Evolutionary conservation across 352 stramenopile genomes (phyloP).

Genomic region (Globisporangium perplexum): DNA sequence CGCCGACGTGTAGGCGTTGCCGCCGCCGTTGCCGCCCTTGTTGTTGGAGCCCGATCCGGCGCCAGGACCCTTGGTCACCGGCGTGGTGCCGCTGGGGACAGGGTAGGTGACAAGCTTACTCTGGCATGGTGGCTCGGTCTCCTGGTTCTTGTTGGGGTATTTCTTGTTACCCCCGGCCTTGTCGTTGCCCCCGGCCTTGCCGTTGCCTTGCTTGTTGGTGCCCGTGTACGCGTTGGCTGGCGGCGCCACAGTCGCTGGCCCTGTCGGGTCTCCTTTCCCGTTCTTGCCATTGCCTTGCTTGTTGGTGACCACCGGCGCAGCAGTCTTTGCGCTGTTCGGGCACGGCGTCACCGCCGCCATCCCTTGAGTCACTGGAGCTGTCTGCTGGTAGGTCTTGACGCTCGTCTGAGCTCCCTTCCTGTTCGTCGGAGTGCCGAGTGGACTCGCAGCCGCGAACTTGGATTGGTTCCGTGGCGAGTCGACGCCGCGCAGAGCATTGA

Average conservation of each 20-base stretch:
- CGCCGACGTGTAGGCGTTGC: background rate
- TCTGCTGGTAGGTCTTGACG: slow-evolving; percentile 6
- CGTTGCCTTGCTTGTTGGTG: background rate
- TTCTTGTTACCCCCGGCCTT: background rate
- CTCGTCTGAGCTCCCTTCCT: slow-evolving; percentile 4
- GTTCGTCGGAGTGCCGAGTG: slow-evolving; percentile 15
- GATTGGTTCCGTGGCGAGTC: slow-evolving; percentile 26
- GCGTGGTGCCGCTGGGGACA: too few relatives aligned
- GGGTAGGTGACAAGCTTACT: too few relatives aligned
- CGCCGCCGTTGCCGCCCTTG: slow-evolving; percentile 1
- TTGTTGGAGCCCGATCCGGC: background rate
- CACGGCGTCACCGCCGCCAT: background rate
- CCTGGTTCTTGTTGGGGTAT: background rate
- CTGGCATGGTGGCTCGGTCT: too few relatives aligned
- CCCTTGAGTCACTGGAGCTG: background rate
- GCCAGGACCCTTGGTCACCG: too few relatives aligned
- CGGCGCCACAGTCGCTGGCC: background rate
- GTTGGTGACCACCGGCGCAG: too few relatives aligned
- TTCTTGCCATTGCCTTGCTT: slow-evolving; percentile 10
- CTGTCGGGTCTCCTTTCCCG: background rate
- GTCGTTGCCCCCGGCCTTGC: background rate
- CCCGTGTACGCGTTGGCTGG: background rate
- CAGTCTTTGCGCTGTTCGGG: slow-evolving; percentile 11
- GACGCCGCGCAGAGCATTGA: slow-evolving; percentile 26
- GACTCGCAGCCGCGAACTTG: slow-evolving; percentile 38